phyloP scores from a whole-genome alignment of 2,329 filamentous ascomycete genomes.

The Scopulariopsis brevicaulis region DNA sequence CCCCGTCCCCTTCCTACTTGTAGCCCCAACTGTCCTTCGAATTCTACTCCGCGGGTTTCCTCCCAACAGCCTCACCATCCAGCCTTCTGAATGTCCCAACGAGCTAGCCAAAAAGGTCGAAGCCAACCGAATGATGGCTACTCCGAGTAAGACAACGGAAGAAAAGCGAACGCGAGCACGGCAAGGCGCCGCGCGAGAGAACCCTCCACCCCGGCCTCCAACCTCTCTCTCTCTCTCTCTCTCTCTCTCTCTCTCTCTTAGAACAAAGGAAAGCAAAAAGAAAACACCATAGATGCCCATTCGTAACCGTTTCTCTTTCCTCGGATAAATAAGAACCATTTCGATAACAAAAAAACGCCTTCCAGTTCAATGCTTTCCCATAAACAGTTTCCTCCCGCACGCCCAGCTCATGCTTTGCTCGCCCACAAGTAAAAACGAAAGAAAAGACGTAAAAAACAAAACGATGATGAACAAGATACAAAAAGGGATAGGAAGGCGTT shows the following conservation, averaged over 20 bases:
- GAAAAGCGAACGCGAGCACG: too few relatives aligned
- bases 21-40: too few relatives aligned
- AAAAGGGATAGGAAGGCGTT: neutral
- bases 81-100: too few relatives aligned
- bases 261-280: neutral
- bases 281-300: neutral
- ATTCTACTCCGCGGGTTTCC: too few relatives aligned
- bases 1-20: too few relatives aligned
- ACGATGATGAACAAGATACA: neutral
- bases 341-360: neutral
- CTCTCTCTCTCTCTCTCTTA: neutral
- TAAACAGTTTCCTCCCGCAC: neutral
- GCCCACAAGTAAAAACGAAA: neutral
- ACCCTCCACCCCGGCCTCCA: neutral
- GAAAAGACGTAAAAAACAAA: neutral
- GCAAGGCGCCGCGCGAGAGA: neutral
- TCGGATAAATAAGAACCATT: conserved; percentile 1
- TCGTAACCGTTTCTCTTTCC: conserved; percentile 4
- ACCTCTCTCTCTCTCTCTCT: neutral
- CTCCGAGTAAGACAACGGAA: too few relatives aligned
- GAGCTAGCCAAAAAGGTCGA: too few relatives aligned
- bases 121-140: too few relatives aligned
- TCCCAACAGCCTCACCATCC: too few relatives aligned
- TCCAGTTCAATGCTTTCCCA: neutral
- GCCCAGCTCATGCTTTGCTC: neutral